Evolutionary conservation across 371 early-diverging fungal genomes (phyloP).

Genomic region (Mucor plumbeus): DNA sequence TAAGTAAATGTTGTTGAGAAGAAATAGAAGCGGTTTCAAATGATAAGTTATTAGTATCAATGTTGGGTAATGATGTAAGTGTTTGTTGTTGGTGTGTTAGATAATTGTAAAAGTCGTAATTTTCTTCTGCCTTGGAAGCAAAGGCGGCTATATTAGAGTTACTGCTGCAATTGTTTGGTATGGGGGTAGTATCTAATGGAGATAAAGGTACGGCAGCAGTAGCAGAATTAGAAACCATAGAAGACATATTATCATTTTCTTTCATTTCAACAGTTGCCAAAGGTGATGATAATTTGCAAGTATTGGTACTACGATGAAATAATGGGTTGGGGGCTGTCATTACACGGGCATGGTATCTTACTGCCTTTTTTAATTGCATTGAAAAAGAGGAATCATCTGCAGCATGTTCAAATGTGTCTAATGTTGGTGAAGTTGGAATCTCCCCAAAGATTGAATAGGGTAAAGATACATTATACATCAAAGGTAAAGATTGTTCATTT

Average conservation of each 20-base stretch:
- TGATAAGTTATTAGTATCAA: constrained; percentile 14
- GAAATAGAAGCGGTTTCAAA: background rate
- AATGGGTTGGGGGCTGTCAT: constrained; percentile 38
- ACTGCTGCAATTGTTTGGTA: no score
- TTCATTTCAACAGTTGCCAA: background rate
- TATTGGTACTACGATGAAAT: background rate
- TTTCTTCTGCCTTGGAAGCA: constrained; percentile 2
- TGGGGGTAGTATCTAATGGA: background rate
- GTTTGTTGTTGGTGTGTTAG: constrained; percentile 14
- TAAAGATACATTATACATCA: constrained; percentile 42
- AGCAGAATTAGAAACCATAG: background rate
- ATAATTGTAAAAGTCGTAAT: constrained; percentile 17
- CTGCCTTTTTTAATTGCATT: constrained; percentile 14
- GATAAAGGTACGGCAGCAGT: background rate
- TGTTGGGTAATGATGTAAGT: constrained; percentile 3
- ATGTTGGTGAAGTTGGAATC: constrained; percentile 23
- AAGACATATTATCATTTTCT: background rate
- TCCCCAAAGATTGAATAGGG: constrained; percentile 42
- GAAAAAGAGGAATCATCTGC: constrained; percentile 3
- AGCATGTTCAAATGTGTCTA: constrained; percentile 19
- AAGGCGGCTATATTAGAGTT: background rate
- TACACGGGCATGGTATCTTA: constrained; percentile 27
- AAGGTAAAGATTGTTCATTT: constrained; percentile 32
- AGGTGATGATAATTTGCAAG: background rate
- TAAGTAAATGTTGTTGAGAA: background rate